phyloP scores from a whole-genome alignment of 139 green algal species.

The Mesotaenium endlicherianum region DNA sequence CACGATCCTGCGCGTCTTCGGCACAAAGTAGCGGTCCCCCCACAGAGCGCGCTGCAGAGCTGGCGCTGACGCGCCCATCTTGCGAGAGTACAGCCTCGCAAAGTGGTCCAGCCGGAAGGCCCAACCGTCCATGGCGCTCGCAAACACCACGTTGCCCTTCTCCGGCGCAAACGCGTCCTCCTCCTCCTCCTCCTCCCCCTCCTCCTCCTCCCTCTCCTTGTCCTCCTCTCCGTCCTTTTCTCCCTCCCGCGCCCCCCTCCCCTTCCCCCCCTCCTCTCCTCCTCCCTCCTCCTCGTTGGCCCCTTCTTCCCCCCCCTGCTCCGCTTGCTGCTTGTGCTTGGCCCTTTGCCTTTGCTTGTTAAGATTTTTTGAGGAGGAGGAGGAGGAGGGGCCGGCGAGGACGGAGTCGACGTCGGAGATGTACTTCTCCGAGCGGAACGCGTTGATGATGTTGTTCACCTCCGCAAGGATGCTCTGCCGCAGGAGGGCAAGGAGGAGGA shows the following conservation, averaged over 20 bases:
- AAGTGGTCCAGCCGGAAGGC: constrained; percentile 79
- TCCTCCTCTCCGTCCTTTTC: too few relatives aligned
- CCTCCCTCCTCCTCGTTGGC: not conserved
- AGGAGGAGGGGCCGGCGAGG: constrained; percentile 62
- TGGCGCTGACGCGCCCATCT: constrained; percentile 70
- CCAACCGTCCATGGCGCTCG: constrained; percentile 89
- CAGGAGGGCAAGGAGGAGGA: not conserved
- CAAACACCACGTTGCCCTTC: constrained; percentile 93
- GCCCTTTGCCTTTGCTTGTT: too few relatives aligned
- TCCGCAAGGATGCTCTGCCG: constrained; percentile 76
- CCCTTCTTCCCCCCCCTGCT: too few relatives aligned
- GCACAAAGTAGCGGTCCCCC: constrained; percentile 80
- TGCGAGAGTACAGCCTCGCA: constrained; percentile 81
- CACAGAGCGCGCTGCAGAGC: constrained; percentile 72
- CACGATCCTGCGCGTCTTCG: constrained; percentile 86
- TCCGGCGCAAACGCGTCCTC: constrained; percentile 65
- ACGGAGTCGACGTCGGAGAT: constrained; percentile 88
- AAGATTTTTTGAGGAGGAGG: not conserved
- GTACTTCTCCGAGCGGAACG: constrained; percentile 82
- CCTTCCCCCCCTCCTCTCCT: not conserved
- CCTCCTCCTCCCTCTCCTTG: constrained; percentile 47
- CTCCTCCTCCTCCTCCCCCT: constrained; percentile 67
- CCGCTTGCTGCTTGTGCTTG: too few relatives aligned
- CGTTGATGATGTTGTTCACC: constrained; percentile 90
- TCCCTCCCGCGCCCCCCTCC: too few relatives aligned